Percentiles rank a stretch among this genome's conserved stretches.
phyloP scores from a whole-genome alignment of 164 flowering plant genomes.

The Tetrastigma voinierianum region DNA sequence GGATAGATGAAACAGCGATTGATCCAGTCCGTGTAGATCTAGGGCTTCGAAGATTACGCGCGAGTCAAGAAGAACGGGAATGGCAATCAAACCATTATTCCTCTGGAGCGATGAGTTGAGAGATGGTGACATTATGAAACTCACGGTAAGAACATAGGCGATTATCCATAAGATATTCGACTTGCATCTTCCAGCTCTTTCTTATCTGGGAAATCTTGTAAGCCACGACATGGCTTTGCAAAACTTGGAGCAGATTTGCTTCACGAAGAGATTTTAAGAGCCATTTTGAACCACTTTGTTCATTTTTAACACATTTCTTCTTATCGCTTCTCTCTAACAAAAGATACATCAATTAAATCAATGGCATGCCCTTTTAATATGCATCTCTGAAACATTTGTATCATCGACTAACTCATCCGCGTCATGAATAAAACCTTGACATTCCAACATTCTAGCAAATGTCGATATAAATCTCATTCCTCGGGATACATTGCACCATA shows the following conservation, averaged over 20 bases:
- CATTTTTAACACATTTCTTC: not conserved
- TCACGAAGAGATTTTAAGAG: not conserved
- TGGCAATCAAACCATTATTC: conserved; percentile 3
- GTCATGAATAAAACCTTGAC: not conserved
- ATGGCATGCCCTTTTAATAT: not conserved
- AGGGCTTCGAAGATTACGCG: conserved; percentile 24
- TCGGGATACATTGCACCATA: not conserved
- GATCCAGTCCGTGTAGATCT: conserved; percentile 16
- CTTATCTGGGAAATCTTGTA: not conserved
- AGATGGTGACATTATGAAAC: conserved; percentile 11
- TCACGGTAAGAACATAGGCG: not conserved
- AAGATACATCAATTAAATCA: not conserved
- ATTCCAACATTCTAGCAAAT: not conserved
- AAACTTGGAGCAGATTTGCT: not conserved
- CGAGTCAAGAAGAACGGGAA: conserved; percentile 21
- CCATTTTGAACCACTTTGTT: not conserved
- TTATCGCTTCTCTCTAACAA: not conserved
- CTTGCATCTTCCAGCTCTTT: not conserved
- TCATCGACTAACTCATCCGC: not conserved
- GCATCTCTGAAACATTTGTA: not conserved
- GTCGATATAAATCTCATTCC: not conserved
- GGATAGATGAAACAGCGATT: conserved; percentile 20
- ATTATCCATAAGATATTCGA: not conserved
- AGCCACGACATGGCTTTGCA: not conserved
- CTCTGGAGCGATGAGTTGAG: conserved; percentile 18